Evolutionary conservation across 2,329 filamentous ascomycete species (phyloP).

Genomic region (Microascus cirrosus): DNA sequence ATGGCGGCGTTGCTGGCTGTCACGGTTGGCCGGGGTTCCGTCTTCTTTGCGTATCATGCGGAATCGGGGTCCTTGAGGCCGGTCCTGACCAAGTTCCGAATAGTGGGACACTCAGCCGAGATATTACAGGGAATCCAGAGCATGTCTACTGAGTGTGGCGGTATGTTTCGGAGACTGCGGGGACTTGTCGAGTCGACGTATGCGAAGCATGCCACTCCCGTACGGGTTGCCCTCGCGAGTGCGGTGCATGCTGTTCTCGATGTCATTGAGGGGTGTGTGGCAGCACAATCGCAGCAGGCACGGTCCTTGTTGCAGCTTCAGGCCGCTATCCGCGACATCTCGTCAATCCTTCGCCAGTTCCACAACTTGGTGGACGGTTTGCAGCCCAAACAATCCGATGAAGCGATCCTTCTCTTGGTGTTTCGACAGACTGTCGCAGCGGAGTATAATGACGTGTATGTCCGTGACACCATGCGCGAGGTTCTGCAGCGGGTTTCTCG

Average conservation of each 20-base stretch:
- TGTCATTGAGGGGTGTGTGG: constrained; percentile 36
- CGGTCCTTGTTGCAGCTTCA: constrained; percentile 43
- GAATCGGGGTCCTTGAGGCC: constrained; percentile 40
- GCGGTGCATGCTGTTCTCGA: constrained; percentile 35
- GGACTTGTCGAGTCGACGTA: constrained; percentile 36
- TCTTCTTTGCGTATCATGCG: constrained; percentile 55
- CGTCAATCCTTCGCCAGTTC: constrained; percentile 39
- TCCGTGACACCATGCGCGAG: constrained; percentile 55
- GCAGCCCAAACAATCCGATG: constrained; percentile 36
- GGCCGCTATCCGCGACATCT: constrained; percentile 32
- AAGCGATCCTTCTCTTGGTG: constrained; percentile 48
- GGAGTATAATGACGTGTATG: constrained; percentile 49
- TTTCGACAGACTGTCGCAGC: constrained; percentile 51
- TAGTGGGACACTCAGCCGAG: constrained; percentile 44
- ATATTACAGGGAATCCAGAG: constrained; percentile 33
- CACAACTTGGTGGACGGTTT: constrained; percentile 36
- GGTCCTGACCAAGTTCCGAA: constrained; percentile 31
- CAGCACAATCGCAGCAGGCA: constrained; percentile 25
- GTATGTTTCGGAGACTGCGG: constrained; percentile 31
- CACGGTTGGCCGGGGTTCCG: constrained; percentile 58
- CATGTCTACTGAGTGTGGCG: constrained; percentile 35
- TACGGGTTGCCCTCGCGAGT: constrained; percentile 39
- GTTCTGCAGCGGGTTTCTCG: constrained; percentile 50
- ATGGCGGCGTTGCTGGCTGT: constrained; percentile 51
- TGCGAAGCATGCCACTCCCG: constrained; percentile 28